phyloP scores from a whole-genome alignment of 768 basidiomycete species.

The Lactarius indigo region DNA sequence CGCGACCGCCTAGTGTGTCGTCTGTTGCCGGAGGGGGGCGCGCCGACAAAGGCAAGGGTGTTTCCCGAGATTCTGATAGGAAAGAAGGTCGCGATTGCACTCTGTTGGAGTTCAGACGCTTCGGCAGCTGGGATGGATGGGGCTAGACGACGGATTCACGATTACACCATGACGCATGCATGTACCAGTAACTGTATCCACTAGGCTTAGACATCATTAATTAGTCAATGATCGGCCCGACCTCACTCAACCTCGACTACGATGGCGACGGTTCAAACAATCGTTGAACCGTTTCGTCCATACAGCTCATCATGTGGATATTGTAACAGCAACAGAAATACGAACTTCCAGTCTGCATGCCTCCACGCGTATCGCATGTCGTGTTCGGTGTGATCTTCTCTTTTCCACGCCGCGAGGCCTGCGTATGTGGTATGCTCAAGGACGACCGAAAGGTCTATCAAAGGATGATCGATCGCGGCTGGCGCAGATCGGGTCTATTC shows the following conservation, averaged over 20 bases:
- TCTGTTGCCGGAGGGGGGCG: constrained; percentile 46
- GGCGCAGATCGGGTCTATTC: constrained; percentile 79
- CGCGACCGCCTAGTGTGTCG: constrained; percentile 53
- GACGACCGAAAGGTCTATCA: constrained; percentile 58
- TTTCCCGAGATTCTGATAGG: constrained; percentile 51
- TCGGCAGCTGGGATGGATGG: constrained; percentile 92
- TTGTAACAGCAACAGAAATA: background rate
- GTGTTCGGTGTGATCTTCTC: constrained; percentile 16
- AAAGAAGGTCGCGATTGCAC: constrained; percentile 64
- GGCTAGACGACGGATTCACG: constrained; percentile 30
- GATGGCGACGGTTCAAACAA: background rate
- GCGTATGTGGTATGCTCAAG: background rate
- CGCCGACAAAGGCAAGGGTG: constrained; percentile 60
- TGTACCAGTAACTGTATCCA: background rate
- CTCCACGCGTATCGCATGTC: constrained; percentile 20
- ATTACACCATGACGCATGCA: constrained; percentile 7
- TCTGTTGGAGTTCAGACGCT: constrained; percentile 74
- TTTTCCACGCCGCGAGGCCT: background rate
- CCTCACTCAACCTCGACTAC: background rate
- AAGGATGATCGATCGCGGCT: constrained; percentile 78
- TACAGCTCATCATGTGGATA: constrained; percentile 18
- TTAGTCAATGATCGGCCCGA: background rate
- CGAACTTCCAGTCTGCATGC: background rate
- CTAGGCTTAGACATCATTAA: background rate
- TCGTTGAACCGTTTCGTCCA: constrained; percentile 7